Percentiles rank a stretch among this genome's conserved stretches.
Conservation (phyloP, 352 stramenopile genomes). For the Lagenidium giganteum region DNA sequence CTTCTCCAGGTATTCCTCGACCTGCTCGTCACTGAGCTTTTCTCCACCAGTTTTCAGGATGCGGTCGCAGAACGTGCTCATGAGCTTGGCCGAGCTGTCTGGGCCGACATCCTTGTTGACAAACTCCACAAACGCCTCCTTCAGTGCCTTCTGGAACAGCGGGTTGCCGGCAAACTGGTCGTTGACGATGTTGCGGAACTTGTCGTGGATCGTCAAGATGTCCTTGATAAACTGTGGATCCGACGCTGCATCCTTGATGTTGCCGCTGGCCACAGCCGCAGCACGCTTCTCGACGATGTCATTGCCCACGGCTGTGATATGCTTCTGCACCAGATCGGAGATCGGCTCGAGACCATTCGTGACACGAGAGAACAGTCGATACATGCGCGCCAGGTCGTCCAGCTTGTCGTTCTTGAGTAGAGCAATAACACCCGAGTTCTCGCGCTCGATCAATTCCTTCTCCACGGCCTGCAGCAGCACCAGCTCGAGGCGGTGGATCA, state of each 20-base stretch:
- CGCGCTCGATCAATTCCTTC: constrained; percentile 96
- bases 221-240: constrained; percentile 98
- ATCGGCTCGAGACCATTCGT: constrained; percentile 97
- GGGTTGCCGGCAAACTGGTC: constrained; percentile 96
- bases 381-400: constrained; percentile 98
- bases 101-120: constrained; percentile 98
- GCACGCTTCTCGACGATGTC: constrained; percentile 85
- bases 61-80: constrained; percentile 99
- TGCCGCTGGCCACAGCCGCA: constrained; percentile 88
- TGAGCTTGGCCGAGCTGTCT: constrained; percentile 98
- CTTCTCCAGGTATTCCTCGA: constrained; percentile 97
- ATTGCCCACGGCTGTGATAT: constrained; percentile 90
- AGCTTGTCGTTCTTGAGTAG: constrained; percentile 97
- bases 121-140: constrained; percentile 99
- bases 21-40: constrained; percentile 96
- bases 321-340: constrained; percentile 93
- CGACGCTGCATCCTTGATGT: constrained; percentile 87
- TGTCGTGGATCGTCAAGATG: constrained; percentile 97
- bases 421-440: constrained; percentile 93
- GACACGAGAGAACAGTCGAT: constrained; percentile 95
- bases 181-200: constrained; percentile 97
- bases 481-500: constrained; percentile 91
- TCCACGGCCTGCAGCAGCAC: constrained; percentile 94
- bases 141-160: constrained; percentile 99
- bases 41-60: constrained; percentile 98